phyloP scores from a whole-genome alignment of 306 rosid species.

The Prunus padus region DNA sequence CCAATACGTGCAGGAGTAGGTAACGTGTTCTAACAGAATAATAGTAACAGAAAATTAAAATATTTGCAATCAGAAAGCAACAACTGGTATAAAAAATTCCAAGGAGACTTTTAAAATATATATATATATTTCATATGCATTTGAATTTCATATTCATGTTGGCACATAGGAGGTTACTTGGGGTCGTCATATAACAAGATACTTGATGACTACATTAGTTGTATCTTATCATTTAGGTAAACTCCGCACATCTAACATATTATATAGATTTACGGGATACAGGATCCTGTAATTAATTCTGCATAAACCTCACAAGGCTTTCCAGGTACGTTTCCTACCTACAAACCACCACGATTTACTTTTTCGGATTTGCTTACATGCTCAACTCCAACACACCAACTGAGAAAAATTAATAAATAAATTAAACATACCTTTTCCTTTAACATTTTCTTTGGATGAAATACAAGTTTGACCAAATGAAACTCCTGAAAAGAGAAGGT shows the following conservation, averaged over 20 bases:
- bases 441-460: slow-evolving; percentile 80
- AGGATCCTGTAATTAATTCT: neutral
- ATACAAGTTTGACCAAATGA: slow-evolving; percentile 74
- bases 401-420: slow-evolving; percentile 23
- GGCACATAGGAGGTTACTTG: neutral
- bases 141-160: neutral
- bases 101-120: neutral
- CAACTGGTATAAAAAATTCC: neutral
- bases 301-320: neutral
- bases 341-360: neutral
- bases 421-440: slow-evolving; percentile 79
- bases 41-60: neutral
- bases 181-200: neutral
- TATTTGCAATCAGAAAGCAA: neutral
- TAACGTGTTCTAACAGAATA: neutral
- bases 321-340: neutral
- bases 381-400: slow-evolving; percentile 31
- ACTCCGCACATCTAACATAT: neutral
- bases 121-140: neutral
- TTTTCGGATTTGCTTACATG: slow-evolving; percentile 6
- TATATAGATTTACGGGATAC: neutral
- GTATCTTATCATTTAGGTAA: neutral
- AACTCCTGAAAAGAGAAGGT: slow-evolving; percentile 83
- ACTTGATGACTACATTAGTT: neutral
- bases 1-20: neutral